Evolutionary conservation across 164 flowering plant genomes (phyloP).

Genomic region (Umbilicus rupestris): DNA sequence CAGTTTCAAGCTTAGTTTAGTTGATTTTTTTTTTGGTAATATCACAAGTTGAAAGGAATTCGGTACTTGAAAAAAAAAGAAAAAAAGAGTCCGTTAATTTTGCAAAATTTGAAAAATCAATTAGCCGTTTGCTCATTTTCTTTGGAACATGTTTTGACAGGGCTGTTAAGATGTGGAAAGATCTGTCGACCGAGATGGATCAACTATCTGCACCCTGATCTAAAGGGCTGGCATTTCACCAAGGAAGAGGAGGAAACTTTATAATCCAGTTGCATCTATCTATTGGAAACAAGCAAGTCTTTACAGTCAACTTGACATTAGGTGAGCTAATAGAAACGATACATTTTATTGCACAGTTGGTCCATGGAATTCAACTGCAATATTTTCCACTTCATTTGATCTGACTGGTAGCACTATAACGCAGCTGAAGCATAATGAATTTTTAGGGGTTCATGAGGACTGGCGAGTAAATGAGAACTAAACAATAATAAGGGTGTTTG

Average conservation of each 20-base stretch:
- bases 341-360: too few relatives aligned
- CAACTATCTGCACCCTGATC: constrained; percentile 10
- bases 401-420: background rate
- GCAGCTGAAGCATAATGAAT: background rate
- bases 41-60: too few relatives aligned
- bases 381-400: background rate
- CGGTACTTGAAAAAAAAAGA: too few relatives aligned
- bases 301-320: background rate
- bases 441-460: too few relatives aligned
- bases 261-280: background rate
- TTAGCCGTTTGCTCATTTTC: background rate
- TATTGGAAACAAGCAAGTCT: background rate
- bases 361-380: background rate
- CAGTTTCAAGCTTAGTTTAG: too few relatives aligned
- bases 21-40: too few relatives aligned
- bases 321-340: background rate
- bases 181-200: constrained; percentile 9
- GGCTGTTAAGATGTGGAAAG: constrained; percentile 7
- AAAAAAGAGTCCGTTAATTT: background rate
- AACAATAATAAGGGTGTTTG: background rate
- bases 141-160: background rate
- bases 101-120: background rate
- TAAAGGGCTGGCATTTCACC: constrained; percentile 7
- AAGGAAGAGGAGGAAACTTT: constrained; percentile 8
- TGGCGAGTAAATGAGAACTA: constrained; percentile 11